Evolutionary conservation across 257 asterid species (phyloP).

Genomic region (Datura wrightii): DNA sequence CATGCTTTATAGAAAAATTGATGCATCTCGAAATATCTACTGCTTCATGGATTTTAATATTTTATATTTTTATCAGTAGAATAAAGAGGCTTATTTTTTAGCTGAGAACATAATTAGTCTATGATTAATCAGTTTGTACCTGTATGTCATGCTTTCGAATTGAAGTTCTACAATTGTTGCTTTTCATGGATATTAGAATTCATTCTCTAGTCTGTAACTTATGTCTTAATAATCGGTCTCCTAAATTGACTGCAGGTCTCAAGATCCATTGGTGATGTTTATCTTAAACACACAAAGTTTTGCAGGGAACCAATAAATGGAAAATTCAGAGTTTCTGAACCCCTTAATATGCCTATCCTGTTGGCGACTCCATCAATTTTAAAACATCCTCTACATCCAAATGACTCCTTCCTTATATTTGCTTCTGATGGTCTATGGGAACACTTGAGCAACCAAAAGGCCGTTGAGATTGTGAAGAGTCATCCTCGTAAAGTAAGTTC

Average conservation of each 20-base stretch:
- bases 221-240: background rate
- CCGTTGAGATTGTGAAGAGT: slow-evolving; percentile 45
- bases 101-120: background rate
- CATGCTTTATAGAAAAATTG: background rate
- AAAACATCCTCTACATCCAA: slow-evolving; percentile 44
- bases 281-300: slow-evolving; percentile 43
- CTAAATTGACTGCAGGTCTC: slow-evolving; percentile 45
- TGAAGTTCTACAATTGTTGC: background rate
- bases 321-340: slow-evolving; percentile 47
- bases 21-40: background rate
- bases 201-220: background rate
- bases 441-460: slow-evolving; percentile 49
- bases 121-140: background rate
- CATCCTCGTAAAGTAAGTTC: slow-evolving; percentile 44
- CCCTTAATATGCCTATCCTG: slow-evolving; percentile 45
- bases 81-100: background rate
- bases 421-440: slow-evolving; percentile 57
- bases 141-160: slow-evolving; percentile 1
- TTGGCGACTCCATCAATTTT: slow-evolving; percentile 46
- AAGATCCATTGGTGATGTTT: slow-evolving; percentile 49
- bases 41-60: slow-evolving; percentile 1
- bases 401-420: slow-evolving; percentile 49
- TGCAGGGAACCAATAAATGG: slow-evolving; percentile 44
- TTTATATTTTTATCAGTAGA: background rate
- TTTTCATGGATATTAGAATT: slow-evolving; percentile 13